Base-by-base conservation (phyloP, 106 monocot species). In the Dioscorea zingiberensis region DNA sequence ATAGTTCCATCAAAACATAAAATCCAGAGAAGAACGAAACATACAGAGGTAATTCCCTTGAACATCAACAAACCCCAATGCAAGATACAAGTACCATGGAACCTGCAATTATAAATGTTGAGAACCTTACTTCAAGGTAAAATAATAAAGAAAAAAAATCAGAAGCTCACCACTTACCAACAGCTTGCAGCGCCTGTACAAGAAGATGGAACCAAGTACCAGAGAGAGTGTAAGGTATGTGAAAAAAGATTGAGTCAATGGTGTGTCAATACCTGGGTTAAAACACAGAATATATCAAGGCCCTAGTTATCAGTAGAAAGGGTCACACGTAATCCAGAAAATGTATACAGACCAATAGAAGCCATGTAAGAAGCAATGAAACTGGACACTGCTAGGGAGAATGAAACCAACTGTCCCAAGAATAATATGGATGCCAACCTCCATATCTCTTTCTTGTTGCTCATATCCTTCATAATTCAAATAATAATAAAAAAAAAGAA, bases 41-140 rank as follows among this genome's bases (percentile, higher is more conserved):
- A 29, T 73, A 91, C 86, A 63, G 14, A 91, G 73, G 69, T 75
- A 91, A 49, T 86, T 91, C 21, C 81, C 91, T 25, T 81, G 86
- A 14, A 91, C 81, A 71, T 91, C 91, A 28, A 81, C 70, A 54
- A 79, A 23, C 19, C 86, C 86, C 73, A 91, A 63, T 6, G 54
- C 58, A 27, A 81, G 0, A 44, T 91, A 91, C 84, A 86, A 91
- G 59, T 91, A 84, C 91, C 86, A 86, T 13, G 91, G 67, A 58
- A 85, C 86, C 91, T 86, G 77, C 54, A 71, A 69, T 54, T 21
- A 1, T 9, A 27, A 27, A 11, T 29, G 27, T 0, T 58, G 3
- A 21, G 13, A 25, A n/a, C 25, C 3, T 17, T 13, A 12, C n/a
- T n/a, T n/a, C n/a, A n/a, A n/a, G n/a, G n/a, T n/a, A n/a, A 21